phyloP scores from a whole-genome alignment of 2,329 filamentous ascomycete genomes.

The Metarhizium robertsii region DNA sequence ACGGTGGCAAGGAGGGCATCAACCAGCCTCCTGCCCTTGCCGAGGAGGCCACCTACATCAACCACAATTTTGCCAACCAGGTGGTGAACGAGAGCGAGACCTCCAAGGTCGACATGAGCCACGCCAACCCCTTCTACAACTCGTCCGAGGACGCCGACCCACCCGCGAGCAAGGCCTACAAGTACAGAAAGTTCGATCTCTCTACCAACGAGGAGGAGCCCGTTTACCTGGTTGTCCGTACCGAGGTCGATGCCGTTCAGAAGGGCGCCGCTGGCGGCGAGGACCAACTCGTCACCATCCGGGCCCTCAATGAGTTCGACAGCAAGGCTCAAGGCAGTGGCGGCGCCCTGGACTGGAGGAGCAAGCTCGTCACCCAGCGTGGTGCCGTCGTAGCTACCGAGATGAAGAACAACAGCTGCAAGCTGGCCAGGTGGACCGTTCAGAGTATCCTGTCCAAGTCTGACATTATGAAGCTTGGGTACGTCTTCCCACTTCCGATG shows the following conservation, averaged over 20 bases:
- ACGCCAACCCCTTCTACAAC: slow-evolving; percentile 98
- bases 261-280: slow-evolving; percentile 91
- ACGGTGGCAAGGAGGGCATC: slow-evolving; percentile 87
- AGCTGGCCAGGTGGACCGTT: slow-evolving; percentile 94
- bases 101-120: slow-evolving; percentile 71
- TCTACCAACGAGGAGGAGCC: slow-evolving; percentile 93
- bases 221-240: slow-evolving; percentile 84
- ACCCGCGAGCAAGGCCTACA: slow-evolving; percentile 93
- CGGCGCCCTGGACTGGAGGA: slow-evolving; percentile 92
- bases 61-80: slow-evolving; percentile 98
- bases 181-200: slow-evolving; percentile 94
- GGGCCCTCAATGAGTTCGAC: slow-evolving; percentile 98
- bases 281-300: slow-evolving; percentile 84
- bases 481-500: slow-evolving; percentile 26
- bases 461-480: slow-evolving; percentile 98
- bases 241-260: slow-evolving; percentile 89
- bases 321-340: slow-evolving; percentile 94
- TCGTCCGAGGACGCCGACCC: slow-evolving; percentile 85
- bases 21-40: slow-evolving; percentile 91
- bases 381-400: slow-evolving; percentile 97
- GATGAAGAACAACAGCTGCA: slow-evolving; percentile 99
- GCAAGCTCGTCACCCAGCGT: slow-evolving; percentile 86
- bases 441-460: slow-evolving; percentile 95
- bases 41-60: slow-evolving; percentile 98
- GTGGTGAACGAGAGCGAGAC: slow-evolving; percentile 75